phyloP scores from a whole-genome alignment of 306 rosid genomes.

The Lupinus albus region DNA sequence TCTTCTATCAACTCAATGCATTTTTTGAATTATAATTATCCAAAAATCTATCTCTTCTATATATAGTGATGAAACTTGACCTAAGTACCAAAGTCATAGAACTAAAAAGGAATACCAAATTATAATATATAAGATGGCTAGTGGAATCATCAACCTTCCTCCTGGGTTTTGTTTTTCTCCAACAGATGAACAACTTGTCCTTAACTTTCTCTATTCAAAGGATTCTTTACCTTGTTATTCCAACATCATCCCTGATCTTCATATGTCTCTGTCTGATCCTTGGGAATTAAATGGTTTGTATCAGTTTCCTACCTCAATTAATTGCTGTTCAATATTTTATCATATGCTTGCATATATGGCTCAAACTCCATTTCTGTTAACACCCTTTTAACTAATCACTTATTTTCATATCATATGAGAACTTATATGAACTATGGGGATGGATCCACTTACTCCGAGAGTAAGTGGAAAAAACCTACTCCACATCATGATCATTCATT shows the following conservation, averaged over 20 bases:
- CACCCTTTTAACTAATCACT: no score
- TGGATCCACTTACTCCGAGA: no score
- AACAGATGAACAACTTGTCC: slow-evolving; percentile 58
- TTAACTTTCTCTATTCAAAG: slow-evolving; percentile 55
- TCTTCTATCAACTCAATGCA: slow-evolving; percentile 36
- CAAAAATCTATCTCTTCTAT: not conserved
- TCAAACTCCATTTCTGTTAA: no score
- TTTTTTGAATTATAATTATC: slow-evolving; percentile 28
- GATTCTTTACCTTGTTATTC: slow-evolving; percentile 49
- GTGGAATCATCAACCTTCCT: slow-evolving; percentile 50
- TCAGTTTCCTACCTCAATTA: not conserved
- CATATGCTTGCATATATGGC: no score
- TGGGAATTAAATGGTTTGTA: slow-evolving; percentile 50
- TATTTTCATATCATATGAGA: no score
- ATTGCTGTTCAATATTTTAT: no score
- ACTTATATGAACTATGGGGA: no score
- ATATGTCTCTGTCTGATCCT: slow-evolving; percentile 47
- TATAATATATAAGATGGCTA: slow-evolving; percentile 27
- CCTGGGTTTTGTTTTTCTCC: slow-evolving; percentile 63
- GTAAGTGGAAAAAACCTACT: no score
- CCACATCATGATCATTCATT: no score
- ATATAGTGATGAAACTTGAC: not conserved
- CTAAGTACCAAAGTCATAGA: not conserved
- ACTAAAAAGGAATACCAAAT: slow-evolving; percentile 2
- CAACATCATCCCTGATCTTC: slow-evolving; percentile 53